A percentile compares a stretch with the other conserved stretches of the same genome.
Conservation (phyloP, 805 yeast genomes). For the Kluyveromyces lactis region DNA sequence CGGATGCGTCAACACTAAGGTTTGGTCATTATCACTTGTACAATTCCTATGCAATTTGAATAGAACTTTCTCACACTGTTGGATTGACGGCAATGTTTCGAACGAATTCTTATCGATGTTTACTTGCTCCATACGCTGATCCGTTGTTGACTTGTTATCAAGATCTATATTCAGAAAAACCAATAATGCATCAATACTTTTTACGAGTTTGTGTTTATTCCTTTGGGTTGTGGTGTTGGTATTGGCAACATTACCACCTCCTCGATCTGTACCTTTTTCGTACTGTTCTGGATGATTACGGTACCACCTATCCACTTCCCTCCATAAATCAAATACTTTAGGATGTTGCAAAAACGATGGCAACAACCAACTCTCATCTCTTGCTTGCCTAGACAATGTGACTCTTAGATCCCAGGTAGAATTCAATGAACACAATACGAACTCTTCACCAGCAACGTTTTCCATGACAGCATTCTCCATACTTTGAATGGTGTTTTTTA, state of each 20-base stretch:
- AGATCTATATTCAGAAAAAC: neutral
- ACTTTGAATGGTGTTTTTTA: conserved; percentile 51
- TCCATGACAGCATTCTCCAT: conserved; percentile 44
- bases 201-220: conserved; percentile 7
- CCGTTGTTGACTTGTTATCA: neutral
- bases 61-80: conserved; percentile 21
- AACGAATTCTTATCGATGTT: neutral
- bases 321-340: conserved; percentile 62
- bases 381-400: conserved; percentile 70
- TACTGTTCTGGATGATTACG: conserved; percentile 40
- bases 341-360: conserved; percentile 75
- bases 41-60: conserved; percentile 25
- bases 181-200: conserved; percentile 10
- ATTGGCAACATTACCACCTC: too few relatives aligned
- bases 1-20: conserved; percentile 58
- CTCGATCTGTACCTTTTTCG: conserved; percentile 4
- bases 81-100: conserved; percentile 18
- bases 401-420: conserved; percentile 66
- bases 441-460: conserved; percentile 37
- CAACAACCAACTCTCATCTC: conserved; percentile 61
- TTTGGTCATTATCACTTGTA: conserved; percentile 40
- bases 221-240: too few relatives aligned
- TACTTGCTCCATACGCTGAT: neutral
- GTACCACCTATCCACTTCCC: conserved; percentile 70
- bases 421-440: conserved; percentile 58